These are phyloP conservation scores for Crataegus laevigata DNA, from an alignment of 306 rosid genomes.

Conservation along the genomic window DNA sequence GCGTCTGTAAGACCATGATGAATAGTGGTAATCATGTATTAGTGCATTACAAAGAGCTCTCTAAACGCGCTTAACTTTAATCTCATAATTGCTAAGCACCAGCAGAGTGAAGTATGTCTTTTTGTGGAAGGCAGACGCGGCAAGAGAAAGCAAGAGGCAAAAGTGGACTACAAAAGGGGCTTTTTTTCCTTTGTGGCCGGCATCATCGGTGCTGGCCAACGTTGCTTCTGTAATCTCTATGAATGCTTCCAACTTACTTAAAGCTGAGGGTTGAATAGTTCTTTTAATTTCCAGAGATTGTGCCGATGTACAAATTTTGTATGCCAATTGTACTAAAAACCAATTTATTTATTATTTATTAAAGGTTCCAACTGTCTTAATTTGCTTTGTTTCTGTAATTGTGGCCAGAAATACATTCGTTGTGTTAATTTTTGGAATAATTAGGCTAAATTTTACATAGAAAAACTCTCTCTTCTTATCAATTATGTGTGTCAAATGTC, in stretches of 20 bases:
- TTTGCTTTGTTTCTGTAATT: neutral
- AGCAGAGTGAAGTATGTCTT: neutral
- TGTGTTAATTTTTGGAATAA: neutral
- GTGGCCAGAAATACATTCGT: neutral
- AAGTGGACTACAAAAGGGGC: slow-evolving; percentile 18
- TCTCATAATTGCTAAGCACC: neutral
- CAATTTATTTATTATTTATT: neutral
- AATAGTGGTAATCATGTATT: neutral
- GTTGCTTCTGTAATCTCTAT: slow-evolving; percentile 10
- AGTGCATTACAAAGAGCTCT: neutral
- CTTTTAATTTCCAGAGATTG: neutral
- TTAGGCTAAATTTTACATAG: neutral
- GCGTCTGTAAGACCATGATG: neutral
- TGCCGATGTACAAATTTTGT: neutral
- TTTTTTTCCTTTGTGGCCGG: slow-evolving; percentile 15
- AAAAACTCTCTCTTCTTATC: neutral
- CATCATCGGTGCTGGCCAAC: slow-evolving; percentile 20
- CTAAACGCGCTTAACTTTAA: neutral
- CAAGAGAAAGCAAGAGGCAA: neutral
- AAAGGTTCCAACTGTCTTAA: neutral
- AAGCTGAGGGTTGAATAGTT: slow-evolving; percentile 2
- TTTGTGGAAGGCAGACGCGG: neutral
- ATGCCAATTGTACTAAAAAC: neutral
- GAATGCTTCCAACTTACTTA: slow-evolving; percentile 26
- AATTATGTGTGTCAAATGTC: neutral